Evolutionary conservation across 1,139 yeast species (phyloP).

Genomic region (Meyerozyma guilliermondii): DNA sequence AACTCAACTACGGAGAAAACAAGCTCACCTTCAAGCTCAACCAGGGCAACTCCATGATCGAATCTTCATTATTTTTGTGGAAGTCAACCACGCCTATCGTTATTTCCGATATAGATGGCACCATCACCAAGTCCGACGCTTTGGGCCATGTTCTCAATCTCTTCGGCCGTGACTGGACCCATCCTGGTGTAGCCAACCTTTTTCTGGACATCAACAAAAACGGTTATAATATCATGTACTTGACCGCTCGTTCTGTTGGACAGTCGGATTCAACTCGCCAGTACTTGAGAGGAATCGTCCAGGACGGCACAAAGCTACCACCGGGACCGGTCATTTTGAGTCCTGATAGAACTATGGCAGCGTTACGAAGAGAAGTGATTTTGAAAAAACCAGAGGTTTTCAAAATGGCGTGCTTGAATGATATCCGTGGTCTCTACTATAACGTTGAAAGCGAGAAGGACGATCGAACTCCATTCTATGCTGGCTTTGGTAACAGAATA

Average conservation of each 20-base stretch:
- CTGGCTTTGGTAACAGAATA: conserved; percentile 95
- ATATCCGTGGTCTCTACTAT: conserved; percentile 66
- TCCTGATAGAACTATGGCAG: conserved; percentile 97
- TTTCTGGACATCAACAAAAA: conserved; percentile 80
- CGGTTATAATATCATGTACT: conserved; percentile 89
- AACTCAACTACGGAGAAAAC: conserved; percentile 76
- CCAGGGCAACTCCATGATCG: conserved; percentile 73
- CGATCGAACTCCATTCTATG: conserved; percentile 76
- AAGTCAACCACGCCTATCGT: conserved; percentile 81
- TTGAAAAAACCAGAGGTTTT: conserved; percentile 94
- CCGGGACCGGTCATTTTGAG: conserved; percentile 91
- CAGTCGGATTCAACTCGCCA: conserved; percentile 91
- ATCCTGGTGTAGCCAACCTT: conserved; percentile 87
- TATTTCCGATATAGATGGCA: conserved; percentile 96
- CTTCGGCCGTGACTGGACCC: conserved; percentile 98
- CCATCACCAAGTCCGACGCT: conserved; percentile 96
- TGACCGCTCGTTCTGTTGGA: conserved; percentile 94
- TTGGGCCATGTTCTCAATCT: conserved; percentile 92
- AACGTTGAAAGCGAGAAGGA: conserved; percentile 19
- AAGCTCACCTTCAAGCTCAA: conserved; percentile 73
- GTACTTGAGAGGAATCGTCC: conserved; percentile 73
- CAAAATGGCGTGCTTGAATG: conserved; percentile 94
- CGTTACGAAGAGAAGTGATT: conserved; percentile 84
- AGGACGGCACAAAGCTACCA: conserved; percentile 69
- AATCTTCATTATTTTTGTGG: conserved; percentile 81